These are phyloP conservation scores for Phytophthora cajani DNA, from an alignment of 352 stramenopile species.

Conservation along the genomic window DNA sequence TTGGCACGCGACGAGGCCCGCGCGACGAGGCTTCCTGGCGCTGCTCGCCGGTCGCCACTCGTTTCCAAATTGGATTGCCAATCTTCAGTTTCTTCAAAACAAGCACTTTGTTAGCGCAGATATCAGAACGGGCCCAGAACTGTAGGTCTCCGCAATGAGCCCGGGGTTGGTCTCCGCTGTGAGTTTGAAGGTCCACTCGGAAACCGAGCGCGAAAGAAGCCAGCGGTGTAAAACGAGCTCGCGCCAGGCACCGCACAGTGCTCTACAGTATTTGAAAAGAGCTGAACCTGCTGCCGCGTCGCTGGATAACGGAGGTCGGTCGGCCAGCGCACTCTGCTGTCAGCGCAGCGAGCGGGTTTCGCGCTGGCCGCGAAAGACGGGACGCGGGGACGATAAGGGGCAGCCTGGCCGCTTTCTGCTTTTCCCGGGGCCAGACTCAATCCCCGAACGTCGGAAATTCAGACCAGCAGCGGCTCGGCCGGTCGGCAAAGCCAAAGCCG, in stretches of 20 bases:
- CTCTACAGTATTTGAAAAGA: too few species aligned
- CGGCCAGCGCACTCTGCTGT: constrained; percentile 13
- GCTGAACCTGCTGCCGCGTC: background rate
- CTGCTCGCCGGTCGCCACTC: constrained; percentile 8
- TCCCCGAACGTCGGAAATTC: constrained; percentile 27
- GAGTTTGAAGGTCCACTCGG: background rate
- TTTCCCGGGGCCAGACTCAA: constrained; percentile 5
- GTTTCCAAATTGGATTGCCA: constrained; percentile 4
- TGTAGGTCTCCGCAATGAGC: constrained; percentile 13
- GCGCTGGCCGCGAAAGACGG: constrained; percentile 21
- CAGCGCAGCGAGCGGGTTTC: constrained; percentile 26
- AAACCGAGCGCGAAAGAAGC: background rate
- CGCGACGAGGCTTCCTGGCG: constrained; percentile 19
- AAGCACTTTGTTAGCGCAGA: constrained; percentile 5
- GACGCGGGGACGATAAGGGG: constrained; percentile 17
- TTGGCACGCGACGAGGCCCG: constrained; percentile 26
- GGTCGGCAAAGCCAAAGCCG: background rate
- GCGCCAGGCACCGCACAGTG: background rate
- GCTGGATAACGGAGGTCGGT: constrained; percentile 14
- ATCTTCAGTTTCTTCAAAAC: constrained; percentile 37
- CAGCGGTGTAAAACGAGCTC: constrained; percentile 18
- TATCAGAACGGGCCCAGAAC: constrained; percentile 23
- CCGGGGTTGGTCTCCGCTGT: background rate
- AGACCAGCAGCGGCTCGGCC: background rate
- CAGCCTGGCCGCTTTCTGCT: constrained; percentile 17